Base-by-base conservation (phyloP, 2,329 filamentous ascomycete species). In the Chalara sp. region DNA sequence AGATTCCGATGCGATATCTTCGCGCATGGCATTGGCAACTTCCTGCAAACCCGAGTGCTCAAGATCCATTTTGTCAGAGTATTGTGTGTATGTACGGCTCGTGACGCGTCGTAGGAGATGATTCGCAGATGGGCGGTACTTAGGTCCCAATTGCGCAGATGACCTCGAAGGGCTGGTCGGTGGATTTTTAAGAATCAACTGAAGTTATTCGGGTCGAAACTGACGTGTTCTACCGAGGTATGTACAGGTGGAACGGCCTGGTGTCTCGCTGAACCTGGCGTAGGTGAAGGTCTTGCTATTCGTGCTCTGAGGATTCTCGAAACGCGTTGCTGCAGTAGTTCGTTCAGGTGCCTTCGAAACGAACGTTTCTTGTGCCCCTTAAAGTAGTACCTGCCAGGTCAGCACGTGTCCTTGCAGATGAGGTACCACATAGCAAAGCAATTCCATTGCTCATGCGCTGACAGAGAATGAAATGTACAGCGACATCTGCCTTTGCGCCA, bases 331-430 rank as follows among this genome's bases (percentile, higher is more conserved):
- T 65, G 62, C 62, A 64, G 63, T 61, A 62, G 59, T 63, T 60
- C 54, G 52, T 53, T 56, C 54, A 58, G 48, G 52, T 54, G 47
- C 53, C 53, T 54, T 59, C 53, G 56, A 61, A 56, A 59, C 56
- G 61, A 64, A 60, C 57, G 60, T 63, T 63, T 21, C 62, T 56
- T 60, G 58, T 60, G 58, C 53, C 55, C 53, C 59, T 54, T 58
- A 32, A 50, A 57, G 61, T 61, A 42, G 58, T 52, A 64, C 60
- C 58, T 64, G 61, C 57, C 58, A 59, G 56, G 61, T 65, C 54
- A 66, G 64, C 63, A 66, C 63, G 61, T 65, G 63, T 64, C 60
- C 58, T 61, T 61, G 59, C 59, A 63, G 58, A 58, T 58, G 53
- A 57, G 47, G 59, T 62, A 57, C 43, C 58, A 63, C 61, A 58